Evolutionary conservation across 164 flowering plant species (phyloP).

Genomic region (Taxillus chinensis): DNA sequence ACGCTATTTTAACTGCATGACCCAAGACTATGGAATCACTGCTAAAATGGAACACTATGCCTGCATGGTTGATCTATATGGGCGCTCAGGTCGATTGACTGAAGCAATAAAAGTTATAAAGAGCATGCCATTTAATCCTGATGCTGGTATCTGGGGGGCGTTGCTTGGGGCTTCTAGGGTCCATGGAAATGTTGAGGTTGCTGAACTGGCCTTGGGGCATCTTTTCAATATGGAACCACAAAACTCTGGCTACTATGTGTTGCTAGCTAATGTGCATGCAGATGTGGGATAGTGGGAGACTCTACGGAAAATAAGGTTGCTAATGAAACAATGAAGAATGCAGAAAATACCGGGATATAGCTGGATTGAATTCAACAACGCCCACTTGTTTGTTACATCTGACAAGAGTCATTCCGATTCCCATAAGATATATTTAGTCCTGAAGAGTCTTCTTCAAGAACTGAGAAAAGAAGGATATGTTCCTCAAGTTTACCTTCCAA

Average conservation of each 20-base stretch:
- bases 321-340: conserved; percentile 69
- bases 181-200: conserved; percentile 63
- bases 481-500: conserved; percentile 28
- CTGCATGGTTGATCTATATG: conserved; percentile 75
- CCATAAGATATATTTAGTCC: conserved; percentile 33
- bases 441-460: conserved; percentile 46
- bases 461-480: conserved; percentile 52
- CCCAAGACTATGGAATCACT: conserved; percentile 32
- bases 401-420: conserved; percentile 53
- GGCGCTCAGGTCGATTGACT: conserved; percentile 56
- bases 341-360: conserved; percentile 75
- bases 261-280: conserved; percentile 64
- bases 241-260: conserved; percentile 69
- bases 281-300: conserved; percentile 58
- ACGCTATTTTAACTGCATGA: conserved; percentile 42
- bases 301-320: conserved; percentile 36
- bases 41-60: conserved; percentile 82
- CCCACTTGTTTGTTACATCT: conserved; percentile 58
- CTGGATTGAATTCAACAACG: conserved; percentile 60
- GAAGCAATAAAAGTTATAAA: conserved; percentile 51
- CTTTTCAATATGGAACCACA: conserved; percentile 59
- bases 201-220: conserved; percentile 52
- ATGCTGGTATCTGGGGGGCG: conserved; percentile 88
- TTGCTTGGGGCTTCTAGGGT: conserved; percentile 71
- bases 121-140: conserved; percentile 64